Evolutionary conservation across 352 stramenopile genomes (phyloP), one percentile per base, ranked within the genome.

Genomic region (Globisporangium spinosum): DNA sequence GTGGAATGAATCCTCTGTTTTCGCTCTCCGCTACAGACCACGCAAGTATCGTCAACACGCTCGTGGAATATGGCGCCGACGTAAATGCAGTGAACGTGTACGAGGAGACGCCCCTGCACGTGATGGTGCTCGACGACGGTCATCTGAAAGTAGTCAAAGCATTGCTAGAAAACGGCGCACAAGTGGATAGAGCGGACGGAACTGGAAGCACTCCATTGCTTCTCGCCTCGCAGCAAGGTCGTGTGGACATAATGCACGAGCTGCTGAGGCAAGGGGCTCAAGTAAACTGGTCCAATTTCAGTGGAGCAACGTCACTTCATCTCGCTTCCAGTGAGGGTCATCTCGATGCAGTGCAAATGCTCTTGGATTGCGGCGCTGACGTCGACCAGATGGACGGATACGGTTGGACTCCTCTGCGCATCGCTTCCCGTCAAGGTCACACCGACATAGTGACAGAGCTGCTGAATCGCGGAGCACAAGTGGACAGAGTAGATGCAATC

Each of bases 151-250:
- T n/a, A 7, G 43, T 57, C 6, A 34, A 32, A 34, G 40, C 13
- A 2, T 2, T 64, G 23, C 12, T 64, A 6, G 22, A 10, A 4
- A 34, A 34, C 9, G 58, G 2, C 15, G 58, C 58, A 1, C 38
- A 38, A 20, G 40, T 56, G 13, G 40, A 64, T 43, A 56, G 49
- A 34, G 5, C 8, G 29, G 43, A 53, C n/a, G 12, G 22, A 8
- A 56, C 23, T 9, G 58, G 58, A 8, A 17, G 10, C 32, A 58
- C 53, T 13, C 23, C 53, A 22, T 4, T 58, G 2, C 23, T 58
- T 40, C 22, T 55, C 35, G 58, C 58, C 5, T 38, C 58, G 9
- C 58, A 55, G 13, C n/a, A 55, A 22, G 58, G 58, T 55, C 45
- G 34, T 54, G 32, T 49, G 10, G 53, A 9, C 22, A n/a, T 35